These are phyloP conservation scores for Plenodomus biglobosus DNA, from an alignment of 2,329 filamentous ascomycete genomes.

Conservation along the genomic window DNA sequence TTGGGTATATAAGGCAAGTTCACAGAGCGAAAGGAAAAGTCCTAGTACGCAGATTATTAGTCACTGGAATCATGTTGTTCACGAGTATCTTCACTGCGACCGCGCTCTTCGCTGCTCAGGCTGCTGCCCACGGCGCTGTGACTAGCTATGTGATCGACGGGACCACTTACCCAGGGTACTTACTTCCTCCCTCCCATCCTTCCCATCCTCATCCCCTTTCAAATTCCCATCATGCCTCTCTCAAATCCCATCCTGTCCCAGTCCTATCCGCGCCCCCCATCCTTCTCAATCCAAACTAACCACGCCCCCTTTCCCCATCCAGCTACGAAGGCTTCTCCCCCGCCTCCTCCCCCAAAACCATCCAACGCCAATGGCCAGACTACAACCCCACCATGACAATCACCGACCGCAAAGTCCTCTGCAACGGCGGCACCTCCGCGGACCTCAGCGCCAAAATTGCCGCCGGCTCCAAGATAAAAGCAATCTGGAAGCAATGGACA, in stretches of 20 bases:
- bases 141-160: conserved; percentile 42
- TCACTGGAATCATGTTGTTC: conserved; percentile 39
- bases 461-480: conserved; percentile 55
- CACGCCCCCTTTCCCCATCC: conserved; percentile 37
- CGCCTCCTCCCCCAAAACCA: conserved; percentile 52
- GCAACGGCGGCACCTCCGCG: conserved; percentile 53
- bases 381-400: conserved; percentile 58
- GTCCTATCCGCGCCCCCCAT: conserved; percentile 13
- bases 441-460: conserved; percentile 50
- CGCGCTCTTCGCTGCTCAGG: conserved; percentile 33
- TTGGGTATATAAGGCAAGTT: background rate
- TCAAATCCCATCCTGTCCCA: conserved; percentile 25
- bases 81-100: conserved; percentile 39
- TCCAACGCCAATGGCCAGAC: conserved; percentile 60
- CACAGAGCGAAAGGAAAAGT: no score
- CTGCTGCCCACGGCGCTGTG: conserved; percentile 41
- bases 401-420: conserved; percentile 55
- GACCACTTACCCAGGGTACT: conserved; percentile 34
- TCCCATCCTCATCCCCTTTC: background rate
- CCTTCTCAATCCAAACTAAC: conserved; percentile 3
- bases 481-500: conserved; percentile 61
- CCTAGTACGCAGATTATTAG: conserved; percentile 1
- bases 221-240: no score
- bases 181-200: background rate
- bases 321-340: conserved; percentile 58